Evolutionary conservation across 2,329 filamentous ascomycete species (phyloP).

Genomic region (Amphichorda felina): DNA sequence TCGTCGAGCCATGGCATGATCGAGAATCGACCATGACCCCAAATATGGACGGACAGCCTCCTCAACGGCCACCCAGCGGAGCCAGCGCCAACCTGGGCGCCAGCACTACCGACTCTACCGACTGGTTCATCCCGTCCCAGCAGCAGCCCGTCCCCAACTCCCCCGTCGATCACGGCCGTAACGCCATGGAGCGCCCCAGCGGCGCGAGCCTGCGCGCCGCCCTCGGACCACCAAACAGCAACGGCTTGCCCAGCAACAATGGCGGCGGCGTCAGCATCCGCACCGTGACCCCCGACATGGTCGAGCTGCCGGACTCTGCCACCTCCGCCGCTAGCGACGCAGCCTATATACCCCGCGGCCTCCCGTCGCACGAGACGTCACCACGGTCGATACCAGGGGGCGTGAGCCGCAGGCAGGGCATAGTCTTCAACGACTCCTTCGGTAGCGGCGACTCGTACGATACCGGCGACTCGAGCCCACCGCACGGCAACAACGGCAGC

Average conservation of each 20-base stretch:
- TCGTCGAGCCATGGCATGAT: not conserved
- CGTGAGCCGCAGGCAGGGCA: constrained; percentile 40
- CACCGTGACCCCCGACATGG: constrained; percentile 52
- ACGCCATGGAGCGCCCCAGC: constrained; percentile 22
- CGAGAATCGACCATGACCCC: not conserved
- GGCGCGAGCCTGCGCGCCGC: constrained; percentile 18
- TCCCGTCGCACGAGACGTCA: constrained; percentile 18
- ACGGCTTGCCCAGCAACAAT: constrained; percentile 12
- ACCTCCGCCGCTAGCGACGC: constrained; percentile 6
- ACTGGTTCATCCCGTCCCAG: not conserved
- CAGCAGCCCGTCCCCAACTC: not conserved
- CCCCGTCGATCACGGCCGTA: constrained; percentile 14
- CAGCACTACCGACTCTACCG: not conserved
- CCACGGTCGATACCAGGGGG: constrained; percentile 17
- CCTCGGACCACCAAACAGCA: constrained; percentile 16
- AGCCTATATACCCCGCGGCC: constrained; percentile 11
- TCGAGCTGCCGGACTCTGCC: constrained; percentile 16
- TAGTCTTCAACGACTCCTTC: constrained; percentile 48
- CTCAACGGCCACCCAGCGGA: not conserved
- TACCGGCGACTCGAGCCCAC: constrained; percentile 26
- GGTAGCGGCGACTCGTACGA: constrained; percentile 32
- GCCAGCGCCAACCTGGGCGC: not conserved
- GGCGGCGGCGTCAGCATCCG: constrained; percentile 35
- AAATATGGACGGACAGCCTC: too few relatives aligned
- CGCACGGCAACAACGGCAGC: constrained; percentile 2